phyloP scores from a whole-genome alignment of 2,329 filamentous ascomycete genomes.

The Drechslera avenae region DNA sequence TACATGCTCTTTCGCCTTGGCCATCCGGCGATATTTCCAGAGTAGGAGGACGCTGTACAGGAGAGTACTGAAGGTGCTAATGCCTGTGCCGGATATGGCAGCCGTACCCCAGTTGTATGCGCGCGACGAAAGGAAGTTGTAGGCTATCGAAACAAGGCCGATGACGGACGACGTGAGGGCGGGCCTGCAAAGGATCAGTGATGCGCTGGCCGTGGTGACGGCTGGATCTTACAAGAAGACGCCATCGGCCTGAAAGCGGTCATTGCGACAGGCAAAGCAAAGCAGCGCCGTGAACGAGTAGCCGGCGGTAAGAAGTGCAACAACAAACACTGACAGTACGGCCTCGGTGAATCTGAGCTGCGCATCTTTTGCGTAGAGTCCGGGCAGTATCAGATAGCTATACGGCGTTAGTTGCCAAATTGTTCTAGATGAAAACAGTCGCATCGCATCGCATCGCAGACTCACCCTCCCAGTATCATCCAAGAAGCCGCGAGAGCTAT shows the following conservation, averaged over 20 bases:
- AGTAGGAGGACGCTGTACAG: constrained; percentile 52
- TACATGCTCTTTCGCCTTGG: constrained; percentile 33
- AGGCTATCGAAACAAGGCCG: constrained; percentile 56
- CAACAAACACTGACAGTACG: constrained; percentile 53
- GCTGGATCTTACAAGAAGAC: constrained; percentile 51
- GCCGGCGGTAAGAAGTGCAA: constrained; percentile 55
- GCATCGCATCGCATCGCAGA: constrained; percentile 7
- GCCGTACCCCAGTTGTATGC: constrained; percentile 51
- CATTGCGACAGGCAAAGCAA: constrained; percentile 54
- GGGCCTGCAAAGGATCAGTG: constrained; percentile 39
- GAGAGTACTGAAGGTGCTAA: constrained; percentile 47
- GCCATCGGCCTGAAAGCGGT: constrained; percentile 54
- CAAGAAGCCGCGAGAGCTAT: constrained; percentile 52
- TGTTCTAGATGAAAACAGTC: background rate
- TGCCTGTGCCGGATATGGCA: constrained; percentile 52
- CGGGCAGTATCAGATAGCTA: constrained; percentile 57
- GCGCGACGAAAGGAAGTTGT: constrained; percentile 52
- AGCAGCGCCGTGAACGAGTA: constrained; percentile 56
- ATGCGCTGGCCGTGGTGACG: background rate
- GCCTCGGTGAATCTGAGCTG: constrained; percentile 49
- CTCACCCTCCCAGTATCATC: constrained; percentile 57
- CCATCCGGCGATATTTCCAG: constrained; percentile 50
- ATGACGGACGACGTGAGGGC: constrained; percentile 52
- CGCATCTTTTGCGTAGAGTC: constrained; percentile 51
- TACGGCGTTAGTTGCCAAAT: constrained; percentile 19